phyloP scores from a whole-genome alignment of 2,329 filamentous ascomycete genomes.

The Fusarium sp. region DNA sequence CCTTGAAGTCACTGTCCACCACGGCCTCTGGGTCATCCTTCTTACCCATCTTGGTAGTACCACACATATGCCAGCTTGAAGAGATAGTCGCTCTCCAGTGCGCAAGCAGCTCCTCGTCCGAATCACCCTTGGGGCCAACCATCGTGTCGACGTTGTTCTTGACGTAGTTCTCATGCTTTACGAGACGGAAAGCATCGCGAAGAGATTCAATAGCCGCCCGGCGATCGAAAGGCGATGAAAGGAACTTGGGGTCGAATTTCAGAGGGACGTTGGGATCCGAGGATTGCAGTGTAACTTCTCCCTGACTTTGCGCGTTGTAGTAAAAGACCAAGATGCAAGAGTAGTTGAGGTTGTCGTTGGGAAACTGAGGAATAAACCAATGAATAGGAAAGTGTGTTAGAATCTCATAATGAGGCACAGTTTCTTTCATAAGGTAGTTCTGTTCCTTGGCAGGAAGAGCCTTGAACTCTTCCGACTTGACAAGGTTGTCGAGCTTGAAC shows the following conservation, averaged over 20 bases:
- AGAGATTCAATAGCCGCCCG: conserved; percentile 62
- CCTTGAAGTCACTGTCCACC: conserved; percentile 56
- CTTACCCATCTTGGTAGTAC: conserved; percentile 69
- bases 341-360: conserved; percentile 55
- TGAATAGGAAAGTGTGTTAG: conserved; percentile 60
- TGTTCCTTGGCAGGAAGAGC: conserved; percentile 59
- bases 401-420: conserved; percentile 70
- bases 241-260: conserved; percentile 64
- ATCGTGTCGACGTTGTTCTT: conserved; percentile 59
- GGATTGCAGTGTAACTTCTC: conserved; percentile 65
- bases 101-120: conserved; percentile 65
- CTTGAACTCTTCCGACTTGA: conserved; percentile 61
- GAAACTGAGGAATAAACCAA: conserved; percentile 56
- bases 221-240: conserved; percentile 66
- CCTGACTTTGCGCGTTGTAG: conserved; percentile 66
- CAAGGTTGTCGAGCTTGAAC: conserved; percentile 58
- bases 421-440: conserved; percentile 59
- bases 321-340: conserved; percentile 59
- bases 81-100: conserved; percentile 59
- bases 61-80: conserved; percentile 67
- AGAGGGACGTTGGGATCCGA: conserved; percentile 64
- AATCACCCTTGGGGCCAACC: conserved; percentile 58
- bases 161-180: conserved; percentile 56
- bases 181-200: conserved; percentile 57
- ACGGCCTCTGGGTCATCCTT: conserved; percentile 56